These are phyloP conservation scores for Rhodotorula glutinis DNA, from an alignment of 1,284 basidiomycete genomes.

Conservation along the genomic window DNA sequence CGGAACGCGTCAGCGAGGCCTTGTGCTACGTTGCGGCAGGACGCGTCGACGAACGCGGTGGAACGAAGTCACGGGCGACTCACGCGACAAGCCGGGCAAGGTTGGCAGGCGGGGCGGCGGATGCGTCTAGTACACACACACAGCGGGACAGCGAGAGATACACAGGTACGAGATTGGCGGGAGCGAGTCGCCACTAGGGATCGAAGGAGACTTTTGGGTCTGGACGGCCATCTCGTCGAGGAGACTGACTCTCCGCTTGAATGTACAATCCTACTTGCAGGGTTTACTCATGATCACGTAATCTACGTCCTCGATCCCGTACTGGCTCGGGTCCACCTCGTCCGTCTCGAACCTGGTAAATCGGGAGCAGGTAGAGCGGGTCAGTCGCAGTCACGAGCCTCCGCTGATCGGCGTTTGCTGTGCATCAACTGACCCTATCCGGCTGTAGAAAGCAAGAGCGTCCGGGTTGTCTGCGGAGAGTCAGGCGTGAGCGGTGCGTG, in stretches of 20 bases:
- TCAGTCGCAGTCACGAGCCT: not conserved
- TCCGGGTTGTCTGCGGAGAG: slow-evolving; percentile 19
- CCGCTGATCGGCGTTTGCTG: not conserved
- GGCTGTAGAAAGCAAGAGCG: slow-evolving; percentile 23
- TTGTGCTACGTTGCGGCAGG: no score
- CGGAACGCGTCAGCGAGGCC: slow-evolving; percentile 4
- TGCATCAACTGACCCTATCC: slow-evolving; percentile 14
- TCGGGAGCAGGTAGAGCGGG: not conserved
- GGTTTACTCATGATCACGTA: slow-evolving; percentile 29
- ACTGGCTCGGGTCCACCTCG: slow-evolving; percentile 30
- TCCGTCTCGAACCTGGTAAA: slow-evolving; percentile 16
- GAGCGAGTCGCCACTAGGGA: no score
- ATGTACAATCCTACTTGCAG: not conserved
- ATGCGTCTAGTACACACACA: not conserved
- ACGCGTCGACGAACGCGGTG: not conserved
- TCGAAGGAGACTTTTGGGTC: no score
- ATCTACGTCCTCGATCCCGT: slow-evolving; percentile 15
- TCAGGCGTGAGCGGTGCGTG: no score
- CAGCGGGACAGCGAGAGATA: not conserved
- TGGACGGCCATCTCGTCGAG: no score
- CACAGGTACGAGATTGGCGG: not conserved
- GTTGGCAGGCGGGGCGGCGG: not conserved
- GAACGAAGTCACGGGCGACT: not conserved
- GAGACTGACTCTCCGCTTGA: no score
- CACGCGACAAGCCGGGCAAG: not conserved